A percentile compares a stretch with the other conserved stretches of the same genome.
phyloP scores from a whole-genome alignment of 495 filamentous ascomycete species.

The Penicillium antarcticum region DNA sequence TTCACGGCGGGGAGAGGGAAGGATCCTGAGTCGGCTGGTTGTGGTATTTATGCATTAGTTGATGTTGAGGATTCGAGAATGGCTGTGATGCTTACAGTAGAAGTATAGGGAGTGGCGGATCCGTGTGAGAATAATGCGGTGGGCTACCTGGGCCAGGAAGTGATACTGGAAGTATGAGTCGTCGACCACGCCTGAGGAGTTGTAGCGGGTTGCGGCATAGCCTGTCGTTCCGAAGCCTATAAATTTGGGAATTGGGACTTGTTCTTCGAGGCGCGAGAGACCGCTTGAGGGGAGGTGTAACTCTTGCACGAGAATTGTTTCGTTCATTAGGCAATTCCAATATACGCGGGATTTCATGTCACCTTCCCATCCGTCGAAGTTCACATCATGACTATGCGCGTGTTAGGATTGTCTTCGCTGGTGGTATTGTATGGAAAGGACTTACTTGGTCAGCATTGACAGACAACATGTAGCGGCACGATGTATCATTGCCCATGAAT shows the following conservation, averaged over 20 bases:
- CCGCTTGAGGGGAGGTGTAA: slow-evolving; percentile 47
- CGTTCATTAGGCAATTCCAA: slow-evolving; percentile 50
- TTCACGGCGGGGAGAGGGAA: slow-evolving; percentile 46
- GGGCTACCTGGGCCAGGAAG: slow-evolving; percentile 48
- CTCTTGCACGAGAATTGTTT: slow-evolving; percentile 47
- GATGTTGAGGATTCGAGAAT: neutral
- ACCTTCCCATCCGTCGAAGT: slow-evolving; percentile 47
- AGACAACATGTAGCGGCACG: slow-evolving; percentile 46
- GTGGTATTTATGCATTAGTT: neutral
- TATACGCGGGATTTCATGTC: slow-evolving; percentile 51
- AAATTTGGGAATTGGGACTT: slow-evolving; percentile 47
- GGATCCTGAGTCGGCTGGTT: slow-evolving; percentile 40
- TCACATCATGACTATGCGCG: slow-evolving; percentile 36
- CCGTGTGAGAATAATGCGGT: slow-evolving; percentile 47
- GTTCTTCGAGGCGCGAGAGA: slow-evolving; percentile 42
- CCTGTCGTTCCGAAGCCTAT: slow-evolving; percentile 40
- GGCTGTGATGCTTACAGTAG: slow-evolving; percentile 32
- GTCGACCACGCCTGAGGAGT: slow-evolving; percentile 33
- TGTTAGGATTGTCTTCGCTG: slow-evolving; percentile 1
- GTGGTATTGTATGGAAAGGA: neutral
- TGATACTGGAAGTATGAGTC: slow-evolving; percentile 50
- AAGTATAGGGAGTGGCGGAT: slow-evolving; percentile 49
- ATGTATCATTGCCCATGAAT: slow-evolving; percentile 47
- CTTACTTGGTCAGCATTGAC: slow-evolving; percentile 46
- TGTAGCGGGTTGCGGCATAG: slow-evolving; percentile 26